A percentile compares a stretch with the other conserved stretches of the same genome.
phyloP scores from a whole-genome alignment of 148 eudicot species.

The Pouteria glomerata region DNA sequence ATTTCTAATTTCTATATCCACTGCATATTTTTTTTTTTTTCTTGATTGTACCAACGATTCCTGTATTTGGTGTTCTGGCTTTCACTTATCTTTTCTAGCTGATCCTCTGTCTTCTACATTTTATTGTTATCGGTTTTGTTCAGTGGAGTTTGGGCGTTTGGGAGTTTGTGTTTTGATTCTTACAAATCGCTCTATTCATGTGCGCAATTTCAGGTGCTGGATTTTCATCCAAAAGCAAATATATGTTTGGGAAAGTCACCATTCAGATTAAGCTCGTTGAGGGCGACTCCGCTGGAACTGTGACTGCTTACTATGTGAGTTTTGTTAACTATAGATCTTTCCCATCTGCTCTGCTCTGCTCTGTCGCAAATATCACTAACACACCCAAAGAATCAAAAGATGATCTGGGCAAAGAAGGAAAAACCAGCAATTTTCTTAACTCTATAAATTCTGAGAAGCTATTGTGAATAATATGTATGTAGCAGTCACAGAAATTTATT shows the following conservation, averaged over 20 bases:
- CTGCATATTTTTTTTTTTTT: neutral
- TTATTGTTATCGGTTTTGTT: neutral
- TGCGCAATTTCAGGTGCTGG: constrained; percentile 65
- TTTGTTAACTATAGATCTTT: neutral
- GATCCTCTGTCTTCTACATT: too few species aligned
- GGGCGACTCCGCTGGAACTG: constrained; percentile 93
- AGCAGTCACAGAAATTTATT: too few species aligned
- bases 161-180: too few species aligned
- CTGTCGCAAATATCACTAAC: neutral
- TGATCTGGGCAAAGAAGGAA: too few species aligned
- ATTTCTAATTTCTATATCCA: neutral
- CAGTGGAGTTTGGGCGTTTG: neutral
- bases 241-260: constrained; percentile 75
- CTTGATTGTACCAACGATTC: too few species aligned
- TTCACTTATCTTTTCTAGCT: neutral
- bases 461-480: too few species aligned
- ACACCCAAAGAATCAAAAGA: neutral
- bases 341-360: neutral
- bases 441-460: too few species aligned
- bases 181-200: neutral
- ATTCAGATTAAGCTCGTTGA: constrained; percentile 76
- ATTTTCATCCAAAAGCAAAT: constrained; percentile 76
- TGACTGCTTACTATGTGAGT: constrained; percentile 86
- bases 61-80: neutral
- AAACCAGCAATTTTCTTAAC: too few species aligned